Conservation (phyloP, 75 land plant species). For the Azolla pinnata region DNA sequence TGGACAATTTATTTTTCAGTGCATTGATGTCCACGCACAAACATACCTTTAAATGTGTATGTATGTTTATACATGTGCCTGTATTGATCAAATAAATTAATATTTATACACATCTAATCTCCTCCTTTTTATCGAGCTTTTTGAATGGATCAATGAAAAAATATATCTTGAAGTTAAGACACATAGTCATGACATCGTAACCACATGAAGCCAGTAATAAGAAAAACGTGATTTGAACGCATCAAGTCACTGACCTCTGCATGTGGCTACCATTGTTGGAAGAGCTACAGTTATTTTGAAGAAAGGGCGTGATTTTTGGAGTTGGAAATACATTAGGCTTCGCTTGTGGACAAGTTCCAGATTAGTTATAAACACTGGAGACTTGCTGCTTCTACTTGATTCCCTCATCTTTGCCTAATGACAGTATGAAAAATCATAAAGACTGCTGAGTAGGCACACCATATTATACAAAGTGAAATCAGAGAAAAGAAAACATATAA, state of each 20-base stretch:
- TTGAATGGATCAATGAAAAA: too few relatives aligned
- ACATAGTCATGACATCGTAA: too few relatives aligned
- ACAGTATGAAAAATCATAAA: neutral
- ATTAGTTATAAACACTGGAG: conserved; percentile 48
- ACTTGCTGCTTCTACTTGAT: conserved; percentile 53
- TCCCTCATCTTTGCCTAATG: conserved; percentile 85
- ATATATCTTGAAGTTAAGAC: too few relatives aligned
- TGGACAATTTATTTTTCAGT: too few relatives aligned
- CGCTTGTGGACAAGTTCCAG: conserved; percentile 75
- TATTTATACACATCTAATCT: too few relatives aligned
- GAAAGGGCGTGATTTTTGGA: conserved; percentile 57
- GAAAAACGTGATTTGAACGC: too few relatives aligned
- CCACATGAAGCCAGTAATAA: too few relatives aligned
- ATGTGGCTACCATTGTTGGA: conserved; percentile 93
- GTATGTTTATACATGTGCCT: too few relatives aligned
- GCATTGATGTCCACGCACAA: too few relatives aligned
- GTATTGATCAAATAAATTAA: too few relatives aligned
- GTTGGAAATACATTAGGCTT: conserved; percentile 89
- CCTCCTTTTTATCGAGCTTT: too few relatives aligned
- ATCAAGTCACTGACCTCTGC: conserved; percentile 64
- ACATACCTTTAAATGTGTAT: too few relatives aligned
- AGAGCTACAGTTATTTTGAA: conserved; percentile 82
- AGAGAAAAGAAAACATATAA: neutral
- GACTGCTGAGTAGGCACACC: neutral
- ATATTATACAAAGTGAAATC: neutral